Conservation (phyloP, 2,329 filamentous ascomycete genomes). For the Setomelanomma holmii region DNA sequence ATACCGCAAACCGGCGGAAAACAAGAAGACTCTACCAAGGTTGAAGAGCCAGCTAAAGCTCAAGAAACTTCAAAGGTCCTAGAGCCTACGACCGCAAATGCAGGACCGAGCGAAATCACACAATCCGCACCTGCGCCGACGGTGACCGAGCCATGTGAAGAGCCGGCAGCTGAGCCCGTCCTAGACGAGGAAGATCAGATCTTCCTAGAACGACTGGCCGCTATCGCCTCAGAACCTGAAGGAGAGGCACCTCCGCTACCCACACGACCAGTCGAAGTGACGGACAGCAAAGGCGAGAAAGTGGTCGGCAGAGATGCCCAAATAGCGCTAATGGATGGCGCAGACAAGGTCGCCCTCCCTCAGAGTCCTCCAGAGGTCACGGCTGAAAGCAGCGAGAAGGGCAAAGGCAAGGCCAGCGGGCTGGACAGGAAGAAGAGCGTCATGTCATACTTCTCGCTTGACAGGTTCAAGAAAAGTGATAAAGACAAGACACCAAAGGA, state of each 20-base stretch:
- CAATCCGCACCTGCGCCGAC: constrained; percentile 27
- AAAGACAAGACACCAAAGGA: constrained; percentile 31
- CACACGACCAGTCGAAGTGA: constrained; percentile 40
- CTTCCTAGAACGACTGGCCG: constrained; percentile 61
- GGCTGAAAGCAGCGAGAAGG: constrained; percentile 36
- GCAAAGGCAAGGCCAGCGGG: constrained; percentile 33
- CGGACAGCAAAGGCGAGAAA: constrained; percentile 43
- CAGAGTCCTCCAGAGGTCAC: constrained; percentile 52
- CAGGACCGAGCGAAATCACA: constrained; percentile 32
- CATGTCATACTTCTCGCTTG: constrained; percentile 42
- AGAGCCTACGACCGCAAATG: constrained; percentile 11
- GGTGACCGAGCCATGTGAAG: constrained; percentile 34
- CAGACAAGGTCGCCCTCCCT: constrained; percentile 59
- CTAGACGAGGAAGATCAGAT: constrained; percentile 68
- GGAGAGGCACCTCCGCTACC: constrained; percentile 53
- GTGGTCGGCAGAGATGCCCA: constrained; percentile 54
- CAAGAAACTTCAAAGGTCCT: constrained; percentile 17
- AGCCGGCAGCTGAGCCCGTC: constrained; percentile 50
- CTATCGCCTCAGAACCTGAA: constrained; percentile 51
- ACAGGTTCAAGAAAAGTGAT: constrained; percentile 38
- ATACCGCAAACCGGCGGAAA: constrained; percentile 22
- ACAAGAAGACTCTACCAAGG: constrained; percentile 10
- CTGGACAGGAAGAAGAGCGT: constrained; percentile 49
- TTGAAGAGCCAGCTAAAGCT: constrained; percentile 19
- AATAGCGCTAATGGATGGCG: constrained; percentile 53